Percentiles rank a stretch among this genome's conserved stretches.
phyloP scores from a whole-genome alignment of 305 asterid genomes.

The Andrographis paniculata region DNA sequence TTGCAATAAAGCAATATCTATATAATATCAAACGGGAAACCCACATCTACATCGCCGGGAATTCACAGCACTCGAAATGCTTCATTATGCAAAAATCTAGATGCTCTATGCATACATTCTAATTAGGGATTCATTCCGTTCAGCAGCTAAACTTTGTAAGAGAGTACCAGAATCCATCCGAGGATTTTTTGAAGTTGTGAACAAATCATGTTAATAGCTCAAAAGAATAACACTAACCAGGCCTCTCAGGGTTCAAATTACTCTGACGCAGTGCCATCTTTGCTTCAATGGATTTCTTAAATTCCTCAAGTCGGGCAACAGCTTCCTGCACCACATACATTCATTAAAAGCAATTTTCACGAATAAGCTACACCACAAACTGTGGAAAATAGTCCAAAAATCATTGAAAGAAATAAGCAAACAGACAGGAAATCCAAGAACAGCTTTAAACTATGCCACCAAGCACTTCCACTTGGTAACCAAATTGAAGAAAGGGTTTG shows the following conservation, averaged over 20 bases:
- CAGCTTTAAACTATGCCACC: background rate
- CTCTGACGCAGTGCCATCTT: slow-evolving; percentile 65
- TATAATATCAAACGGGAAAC: background rate
- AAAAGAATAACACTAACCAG: slow-evolving; percentile 45
- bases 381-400: background rate
- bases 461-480: background rate
- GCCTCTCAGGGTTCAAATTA: slow-evolving; percentile 87
- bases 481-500: background rate
- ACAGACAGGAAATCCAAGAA: background rate
- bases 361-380: slow-evolving; percentile 3
- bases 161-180: no score
- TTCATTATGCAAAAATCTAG: background rate
- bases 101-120: background rate
- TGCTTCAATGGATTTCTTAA: slow-evolving; percentile 76
- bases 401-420: background rate
- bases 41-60: background rate
- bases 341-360: slow-evolving; percentile 5
- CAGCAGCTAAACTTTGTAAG: no score
- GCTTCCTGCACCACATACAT: slow-evolving; percentile 59
- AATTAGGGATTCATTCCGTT: no score
- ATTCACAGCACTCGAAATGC: background rate
- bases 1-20: background rate
- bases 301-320: slow-evolving; percentile 82
- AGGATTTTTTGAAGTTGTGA: no score
- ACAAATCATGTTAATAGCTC: background rate